Evolutionary conservation across 768 basidiomycete genomes (phyloP), one percentile per base, ranked within the genome.

Genomic region (Amanita pallidorosea): DNA sequence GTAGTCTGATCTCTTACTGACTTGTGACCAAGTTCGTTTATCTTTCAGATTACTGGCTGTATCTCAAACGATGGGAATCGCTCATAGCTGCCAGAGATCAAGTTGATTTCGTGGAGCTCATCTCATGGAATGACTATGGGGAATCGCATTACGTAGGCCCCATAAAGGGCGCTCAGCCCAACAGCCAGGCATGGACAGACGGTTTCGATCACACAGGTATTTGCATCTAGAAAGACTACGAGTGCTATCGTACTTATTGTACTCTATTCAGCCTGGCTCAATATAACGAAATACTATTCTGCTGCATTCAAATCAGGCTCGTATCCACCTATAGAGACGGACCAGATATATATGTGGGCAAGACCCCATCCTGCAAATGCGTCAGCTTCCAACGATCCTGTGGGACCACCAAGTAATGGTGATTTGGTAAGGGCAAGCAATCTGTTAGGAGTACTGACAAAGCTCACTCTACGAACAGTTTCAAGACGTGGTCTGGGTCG

Each of bases 71-170:
- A 50, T 88, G 85, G 85, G 82, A 88, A 57, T 67, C 69, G 36
- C 63, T 88, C 54, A 70, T 87, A 45, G 57, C 59, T 25, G 67
- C 74, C n/a, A 76, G 83, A 29, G 71, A 76, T 52, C 60, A 74
- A 54, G 66, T 84, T 27, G 79, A 81, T 56, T 69, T 87, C 45
- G 75, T 77, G 17, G 70, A 88, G 62, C 61, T 83, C 51, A 53
- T 81, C 41, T 76, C 79, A 12, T 87, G 80, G 80, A 88, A 88
- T 53, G 85, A 88, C 61, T 87, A 70, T 50, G 83, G 84, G 54
- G 83, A 85, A 60, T 83, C 81, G 3, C 83, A 88, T 60, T 92
- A 93, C 61, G 68, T 92, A 43, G 86, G 83, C 12, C 88, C 89
- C 2, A 78, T 88, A 57, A 76, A 81, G 55, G 83, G 86, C 8